phyloP scores from a whole-genome alignment of 1,284 basidiomycete species.

The Rhodotorula sp. region DNA sequence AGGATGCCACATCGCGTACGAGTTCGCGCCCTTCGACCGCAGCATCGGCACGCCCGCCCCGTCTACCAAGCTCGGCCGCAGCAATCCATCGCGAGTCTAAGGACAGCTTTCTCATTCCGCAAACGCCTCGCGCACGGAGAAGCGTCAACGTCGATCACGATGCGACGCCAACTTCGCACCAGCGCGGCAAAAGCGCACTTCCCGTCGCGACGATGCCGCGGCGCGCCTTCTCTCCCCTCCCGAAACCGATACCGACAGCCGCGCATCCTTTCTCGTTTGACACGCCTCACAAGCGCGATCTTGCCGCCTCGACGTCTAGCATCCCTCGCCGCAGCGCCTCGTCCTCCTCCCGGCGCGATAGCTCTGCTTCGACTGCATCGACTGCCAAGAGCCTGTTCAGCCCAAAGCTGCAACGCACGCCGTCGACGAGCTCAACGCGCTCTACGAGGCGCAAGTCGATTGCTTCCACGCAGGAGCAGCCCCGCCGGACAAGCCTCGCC shows the following conservation, averaged over 20 bases:
- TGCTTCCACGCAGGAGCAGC: not conserved
- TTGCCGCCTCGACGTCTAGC: not conserved
- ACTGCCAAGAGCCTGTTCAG: not conserved
- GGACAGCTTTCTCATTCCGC: not conserved
- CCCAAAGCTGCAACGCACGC: not conserved
- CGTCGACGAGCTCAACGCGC: not conserved
- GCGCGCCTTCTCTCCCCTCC: not conserved
- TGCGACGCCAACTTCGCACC: not conserved
- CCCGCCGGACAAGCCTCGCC: not conserved
- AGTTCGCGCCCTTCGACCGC: constrained; percentile 36
- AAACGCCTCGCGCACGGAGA: not conserved
- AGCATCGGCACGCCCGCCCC: not conserved
- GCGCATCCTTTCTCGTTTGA: constrained; percentile 27
- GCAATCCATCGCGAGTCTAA: not conserved
- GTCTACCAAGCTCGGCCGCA: not conserved
- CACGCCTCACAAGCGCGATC: not conserved
- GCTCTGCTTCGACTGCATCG: not conserved
- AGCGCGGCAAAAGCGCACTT: not conserved
- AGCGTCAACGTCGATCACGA: not conserved
- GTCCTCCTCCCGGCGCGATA: not conserved
- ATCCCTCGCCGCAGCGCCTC: constrained; percentile 4
- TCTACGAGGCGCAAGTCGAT: not conserved
- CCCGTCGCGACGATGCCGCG: not conserved
- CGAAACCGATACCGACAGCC: constrained; percentile 7
- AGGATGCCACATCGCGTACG: constrained; percentile 29